Percentiles rank a stretch among this genome's conserved stretches.
These are phyloP conservation scores for Arthrobotrys iridis DNA, from an alignment of 2,329 filamentous ascomycete species.

Conservation along the genomic window DNA sequence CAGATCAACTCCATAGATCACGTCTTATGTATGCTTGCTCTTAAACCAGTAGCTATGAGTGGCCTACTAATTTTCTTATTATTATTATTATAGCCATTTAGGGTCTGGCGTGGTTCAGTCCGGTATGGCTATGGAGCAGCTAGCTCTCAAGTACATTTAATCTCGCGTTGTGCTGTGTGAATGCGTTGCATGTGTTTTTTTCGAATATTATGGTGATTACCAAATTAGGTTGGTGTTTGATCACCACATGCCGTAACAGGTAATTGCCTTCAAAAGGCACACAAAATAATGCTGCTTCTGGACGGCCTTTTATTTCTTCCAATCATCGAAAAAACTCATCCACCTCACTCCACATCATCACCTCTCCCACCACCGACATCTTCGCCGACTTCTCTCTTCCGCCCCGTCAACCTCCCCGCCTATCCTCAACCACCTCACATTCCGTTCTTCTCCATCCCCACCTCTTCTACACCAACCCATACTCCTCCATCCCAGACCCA, in stretches of 20 bases:
- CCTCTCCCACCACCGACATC: constrained; percentile 56
- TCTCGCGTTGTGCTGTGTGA: neutral
- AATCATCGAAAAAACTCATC: constrained; percentile 32
- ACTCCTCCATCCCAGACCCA: constrained; percentile 52
- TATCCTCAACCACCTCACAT: constrained; percentile 24
- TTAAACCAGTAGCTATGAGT: too few relatives aligned
- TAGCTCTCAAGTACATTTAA: too few relatives aligned
- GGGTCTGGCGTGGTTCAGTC: too few relatives aligned
- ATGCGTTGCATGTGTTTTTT: constrained; percentile 1
- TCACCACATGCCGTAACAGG: neutral
- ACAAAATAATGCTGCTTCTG: constrained; percentile 33
- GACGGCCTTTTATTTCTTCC: constrained; percentile 25
- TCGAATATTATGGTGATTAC: neutral
- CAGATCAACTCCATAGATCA: too few relatives aligned
- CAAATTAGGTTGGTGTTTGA: constrained; percentile 30
- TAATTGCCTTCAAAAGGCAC: constrained; percentile 22
- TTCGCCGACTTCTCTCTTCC: constrained; percentile 54
- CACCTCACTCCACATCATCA: constrained; percentile 52
- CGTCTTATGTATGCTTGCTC: too few relatives aligned
- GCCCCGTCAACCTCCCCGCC: constrained; percentile 54
- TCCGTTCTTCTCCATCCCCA: constrained; percentile 28
- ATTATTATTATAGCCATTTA: too few relatives aligned
- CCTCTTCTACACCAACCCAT: constrained; percentile 44
- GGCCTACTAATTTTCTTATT: too few relatives aligned
- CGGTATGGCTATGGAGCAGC: too few relatives aligned